Conservation (phyloP, 192 early-diverging fungal genomes). For the Coemansia sp. region DNA sequence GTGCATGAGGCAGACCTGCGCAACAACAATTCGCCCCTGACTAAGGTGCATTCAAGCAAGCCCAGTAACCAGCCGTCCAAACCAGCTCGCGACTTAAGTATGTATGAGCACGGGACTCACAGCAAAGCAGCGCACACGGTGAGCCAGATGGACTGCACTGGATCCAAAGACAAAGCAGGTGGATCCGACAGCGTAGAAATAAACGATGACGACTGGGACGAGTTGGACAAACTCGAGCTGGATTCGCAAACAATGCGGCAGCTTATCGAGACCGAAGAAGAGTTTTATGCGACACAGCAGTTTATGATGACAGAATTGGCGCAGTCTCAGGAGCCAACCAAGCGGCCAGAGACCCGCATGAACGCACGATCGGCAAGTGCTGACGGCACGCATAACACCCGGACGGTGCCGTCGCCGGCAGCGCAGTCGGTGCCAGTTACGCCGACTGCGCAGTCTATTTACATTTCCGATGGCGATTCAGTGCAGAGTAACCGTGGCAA, state of each 20-base stretch:
- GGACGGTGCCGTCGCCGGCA: slow-evolving; percentile 21
- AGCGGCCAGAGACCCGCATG: slow-evolving; percentile 10
- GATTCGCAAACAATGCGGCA: slow-evolving; percentile 49
- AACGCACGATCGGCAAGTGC: slow-evolving; percentile 12
- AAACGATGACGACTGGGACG: slow-evolving; percentile 25
- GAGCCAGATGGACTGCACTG: neutral
- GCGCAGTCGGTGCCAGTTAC: slow-evolving; percentile 40
- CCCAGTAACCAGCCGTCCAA: neutral
- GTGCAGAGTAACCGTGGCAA: slow-evolving; percentile 2
- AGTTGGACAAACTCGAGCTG: slow-evolving; percentile 32
- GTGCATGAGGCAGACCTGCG: slow-evolving; percentile 23
- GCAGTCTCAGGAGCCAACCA: slow-evolving; percentile 42
- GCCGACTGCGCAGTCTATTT: slow-evolving; percentile 18
- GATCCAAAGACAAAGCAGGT: slow-evolving; percentile 7
- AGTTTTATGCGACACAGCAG: slow-evolving; percentile 46
- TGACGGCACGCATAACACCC: slow-evolving; percentile 8
- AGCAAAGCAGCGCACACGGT: neutral
- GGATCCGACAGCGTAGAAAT: slow-evolving; percentile 6
- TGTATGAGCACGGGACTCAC: neutral
- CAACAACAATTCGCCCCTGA: slow-evolving; percentile 5
- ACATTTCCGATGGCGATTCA: slow-evolving; percentile 28
- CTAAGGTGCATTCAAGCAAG: neutral
- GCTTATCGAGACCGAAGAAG: slow-evolving; percentile 43
- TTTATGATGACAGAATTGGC: slow-evolving; percentile 14
- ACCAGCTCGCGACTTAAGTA: neutral